Conservation (phyloP, 164 flowering plant genomes). For the Vitis labrusca region DNA sequence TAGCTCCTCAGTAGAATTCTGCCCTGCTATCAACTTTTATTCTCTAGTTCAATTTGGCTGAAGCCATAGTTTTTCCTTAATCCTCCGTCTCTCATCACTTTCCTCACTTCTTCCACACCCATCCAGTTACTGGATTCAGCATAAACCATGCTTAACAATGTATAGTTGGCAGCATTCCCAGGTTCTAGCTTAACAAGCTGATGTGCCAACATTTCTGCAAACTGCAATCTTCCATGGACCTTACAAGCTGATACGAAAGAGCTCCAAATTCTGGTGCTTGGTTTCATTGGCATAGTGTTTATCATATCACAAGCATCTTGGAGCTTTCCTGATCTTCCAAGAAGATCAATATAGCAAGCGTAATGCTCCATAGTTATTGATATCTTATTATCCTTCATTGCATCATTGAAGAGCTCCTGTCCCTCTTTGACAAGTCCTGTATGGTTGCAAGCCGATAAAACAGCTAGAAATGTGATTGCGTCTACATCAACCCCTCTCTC, state of each 20-base stretch:
- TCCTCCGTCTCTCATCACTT: constrained; percentile 37
- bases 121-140: constrained; percentile 53
- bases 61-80: constrained; percentile 43
- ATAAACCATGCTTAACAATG: constrained; percentile 43
- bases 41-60: constrained; percentile 38
- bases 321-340: constrained; percentile 58
- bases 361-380: constrained; percentile 42
- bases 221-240: constrained; percentile 44
- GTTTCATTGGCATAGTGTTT: constrained; percentile 45
- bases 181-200: constrained; percentile 48
- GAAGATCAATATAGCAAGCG: constrained; percentile 67
- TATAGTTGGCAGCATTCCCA: constrained; percentile 50
- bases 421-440: constrained; percentile 59
- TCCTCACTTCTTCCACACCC: constrained; percentile 45
- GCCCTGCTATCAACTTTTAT: neutral
- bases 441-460: constrained; percentile 62
- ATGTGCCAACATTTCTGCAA: constrained; percentile 43
- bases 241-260: constrained; percentile 57
- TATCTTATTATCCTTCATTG: constrained; percentile 11
- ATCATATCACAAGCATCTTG: constrained; percentile 52
- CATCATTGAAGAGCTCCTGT: constrained; percentile 28
- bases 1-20: too few relatives aligned
- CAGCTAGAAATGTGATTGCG: constrained; percentile 40
- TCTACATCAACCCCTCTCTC: constrained; percentile 38
- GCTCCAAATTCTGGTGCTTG: constrained; percentile 48